phyloP scores from a whole-genome alignment of 139 green algal genomes.

The Asterochloris erici region DNA sequence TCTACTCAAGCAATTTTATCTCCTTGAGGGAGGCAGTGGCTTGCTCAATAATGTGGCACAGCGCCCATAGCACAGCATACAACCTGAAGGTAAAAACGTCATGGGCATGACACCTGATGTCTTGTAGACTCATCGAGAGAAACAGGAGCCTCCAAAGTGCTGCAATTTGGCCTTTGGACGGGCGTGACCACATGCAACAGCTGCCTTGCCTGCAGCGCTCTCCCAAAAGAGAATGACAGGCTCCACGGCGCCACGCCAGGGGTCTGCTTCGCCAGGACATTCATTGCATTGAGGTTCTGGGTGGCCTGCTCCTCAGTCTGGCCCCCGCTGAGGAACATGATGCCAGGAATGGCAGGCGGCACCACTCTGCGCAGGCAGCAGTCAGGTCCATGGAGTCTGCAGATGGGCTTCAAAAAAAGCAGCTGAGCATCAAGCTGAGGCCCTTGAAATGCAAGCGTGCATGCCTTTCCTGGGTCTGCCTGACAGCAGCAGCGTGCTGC shows the following conservation, averaged over 20 bases:
- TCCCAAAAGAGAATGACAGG: constrained; percentile 92
- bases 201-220: constrained; percentile 75
- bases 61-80: not conserved
- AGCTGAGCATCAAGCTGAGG: not conserved
- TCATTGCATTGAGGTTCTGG: constrained; percentile 66
- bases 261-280: constrained; percentile 34
- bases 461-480: not conserved
- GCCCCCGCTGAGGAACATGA: constrained; percentile 95
- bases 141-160: not conserved
- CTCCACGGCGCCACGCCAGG: constrained; percentile 69
- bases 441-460: not conserved
- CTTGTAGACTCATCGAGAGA: not conserved
- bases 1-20: not conserved
- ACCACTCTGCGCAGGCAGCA: constrained; percentile 49
- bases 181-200: not conserved
- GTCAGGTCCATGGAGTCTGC: not conserved
- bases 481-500: not conserved
- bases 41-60: not conserved
- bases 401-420: not conserved
- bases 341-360: constrained; percentile 81
- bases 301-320: constrained; percentile 81
- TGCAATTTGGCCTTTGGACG: not conserved
- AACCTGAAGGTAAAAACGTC: not conserved
- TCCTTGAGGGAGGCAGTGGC: not conserved
- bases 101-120: not conserved